Evolutionary conservation across 345 rosid species (phyloP).

Genomic region (Excoecaria agallocha): DNA sequence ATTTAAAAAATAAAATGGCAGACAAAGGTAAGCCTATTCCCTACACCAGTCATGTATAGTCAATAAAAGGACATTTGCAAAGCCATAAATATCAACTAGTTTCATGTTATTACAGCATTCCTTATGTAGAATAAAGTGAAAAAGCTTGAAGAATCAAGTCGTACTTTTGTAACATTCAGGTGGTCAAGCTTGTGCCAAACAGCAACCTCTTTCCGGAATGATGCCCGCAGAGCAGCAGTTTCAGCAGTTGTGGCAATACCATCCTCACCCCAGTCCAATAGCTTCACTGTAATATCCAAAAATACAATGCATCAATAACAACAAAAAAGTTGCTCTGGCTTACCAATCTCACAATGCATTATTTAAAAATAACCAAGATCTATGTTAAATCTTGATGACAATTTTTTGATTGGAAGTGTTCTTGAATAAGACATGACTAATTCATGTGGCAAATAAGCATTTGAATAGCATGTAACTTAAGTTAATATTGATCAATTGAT

Average conservation of each 20-base stretch:
- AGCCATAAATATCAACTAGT: not conserved
- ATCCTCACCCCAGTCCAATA: constrained; percentile 92
- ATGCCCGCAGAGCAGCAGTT: constrained; percentile 71
- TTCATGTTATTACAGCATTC: not conserved
- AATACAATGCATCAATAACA: constrained; percentile 10
- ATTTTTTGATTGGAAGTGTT: not conserved
- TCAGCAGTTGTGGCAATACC: constrained; percentile 57
- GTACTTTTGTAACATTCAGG: constrained; percentile 87
- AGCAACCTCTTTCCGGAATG: constrained; percentile 85
- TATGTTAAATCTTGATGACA: not conserved
- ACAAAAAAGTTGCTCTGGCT: not conserved
- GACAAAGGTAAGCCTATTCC: not conserved
- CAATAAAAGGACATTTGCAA: not conserved
- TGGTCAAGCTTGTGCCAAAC: constrained; percentile 96
- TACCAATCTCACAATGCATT: not conserved
- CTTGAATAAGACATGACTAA: not conserved
- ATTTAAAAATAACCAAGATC: not conserved
- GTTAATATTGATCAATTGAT: not conserved
- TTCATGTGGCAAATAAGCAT: not conserved
- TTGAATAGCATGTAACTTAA: not conserved
- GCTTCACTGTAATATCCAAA: constrained; percentile 56
- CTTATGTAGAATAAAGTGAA: not conserved
- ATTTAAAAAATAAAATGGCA: not conserved
- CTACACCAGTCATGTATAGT: not conserved
- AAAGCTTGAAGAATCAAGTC: constrained; percentile 12